Evolutionary conservation across 805 yeast genomes (phyloP).

Genomic region (Candida adriatica): DNA sequence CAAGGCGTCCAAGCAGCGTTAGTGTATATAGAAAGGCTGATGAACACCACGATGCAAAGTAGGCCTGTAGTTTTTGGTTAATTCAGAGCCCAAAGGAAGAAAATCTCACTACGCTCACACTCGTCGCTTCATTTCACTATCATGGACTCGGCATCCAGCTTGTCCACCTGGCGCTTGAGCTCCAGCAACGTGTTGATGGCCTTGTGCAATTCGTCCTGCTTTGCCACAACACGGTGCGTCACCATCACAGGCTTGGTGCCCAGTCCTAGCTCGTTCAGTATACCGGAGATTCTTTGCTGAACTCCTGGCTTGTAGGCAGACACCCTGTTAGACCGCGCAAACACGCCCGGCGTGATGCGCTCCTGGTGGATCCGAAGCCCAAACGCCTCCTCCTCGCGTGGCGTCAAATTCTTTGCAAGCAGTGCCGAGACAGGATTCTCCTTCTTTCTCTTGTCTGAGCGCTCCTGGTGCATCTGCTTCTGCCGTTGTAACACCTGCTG

Average conservation of each 20-base stretch:
- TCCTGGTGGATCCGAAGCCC: constrained; percentile 80
- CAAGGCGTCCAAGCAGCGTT: constrained; percentile 22
- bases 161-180: constrained; percentile 80
- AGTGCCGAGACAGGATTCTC: constrained; percentile 31
- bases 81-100: too few relatives aligned
- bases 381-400: constrained; percentile 75
- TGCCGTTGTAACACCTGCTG: constrained; percentile 22
- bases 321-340: constrained; percentile 70
- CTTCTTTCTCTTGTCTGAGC: constrained; percentile 16
- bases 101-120: background rate
- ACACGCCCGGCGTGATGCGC: constrained; percentile 63
- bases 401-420: constrained; percentile 40
- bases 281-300: constrained; percentile 52
- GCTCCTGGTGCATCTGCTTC: constrained; percentile 21
- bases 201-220: constrained; percentile 69
- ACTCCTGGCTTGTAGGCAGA: constrained; percentile 73
- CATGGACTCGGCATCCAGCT: constrained; percentile 70
- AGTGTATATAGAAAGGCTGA: too few relatives aligned
- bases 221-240: constrained; percentile 67
- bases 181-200: constrained; percentile 70
- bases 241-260: constrained; percentile 85
- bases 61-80: too few relatives aligned
- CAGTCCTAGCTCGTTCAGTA: constrained; percentile 71
- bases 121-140: constrained; percentile 30
- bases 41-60: too few relatives aligned